A percentile compares a stretch with the other conserved stretches of the same genome.
Evolutionary conservation across 352 stramenopile genomes (phyloP).

Genomic region (Pythium biforme): DNA sequence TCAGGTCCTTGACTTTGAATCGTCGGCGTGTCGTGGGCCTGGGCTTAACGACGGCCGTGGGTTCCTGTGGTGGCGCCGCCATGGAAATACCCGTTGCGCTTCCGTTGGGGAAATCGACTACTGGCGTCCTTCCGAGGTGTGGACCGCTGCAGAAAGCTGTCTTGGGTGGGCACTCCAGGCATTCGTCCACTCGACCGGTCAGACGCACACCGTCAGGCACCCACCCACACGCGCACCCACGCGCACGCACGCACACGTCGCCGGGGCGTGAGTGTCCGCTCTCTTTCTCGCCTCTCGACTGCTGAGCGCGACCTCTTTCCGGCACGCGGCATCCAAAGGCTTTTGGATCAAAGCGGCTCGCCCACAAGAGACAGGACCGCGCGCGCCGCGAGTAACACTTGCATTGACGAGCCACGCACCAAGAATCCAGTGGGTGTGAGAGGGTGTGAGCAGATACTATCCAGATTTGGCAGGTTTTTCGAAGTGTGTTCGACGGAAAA

Average conservation of each 20-base stretch:
- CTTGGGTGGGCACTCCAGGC: background rate
- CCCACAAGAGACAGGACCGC: conserved; percentile 14
- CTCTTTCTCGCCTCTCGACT: conserved; percentile 1
- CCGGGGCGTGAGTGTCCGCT: background rate
- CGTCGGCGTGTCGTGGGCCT: conserved; percentile 6
- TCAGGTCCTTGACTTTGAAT: conserved; percentile 15
- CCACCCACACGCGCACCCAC: background rate
- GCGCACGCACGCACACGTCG: conserved; percentile 2
- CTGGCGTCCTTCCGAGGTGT: background rate
- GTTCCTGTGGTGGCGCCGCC: conserved; percentile 1
- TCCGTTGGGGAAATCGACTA: conserved; percentile 8
- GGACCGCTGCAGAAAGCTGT: background rate
- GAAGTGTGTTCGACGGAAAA: background rate
- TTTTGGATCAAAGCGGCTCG: background rate
- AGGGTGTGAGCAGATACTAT: conserved; percentile 1
- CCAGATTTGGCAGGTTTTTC: background rate
- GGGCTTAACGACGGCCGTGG: background rate
- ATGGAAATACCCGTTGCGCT: background rate
- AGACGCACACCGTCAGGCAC: background rate
- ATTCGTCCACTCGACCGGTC: background rate
- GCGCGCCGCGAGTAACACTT: conserved; percentile 16
- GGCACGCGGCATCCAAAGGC: too few relatives aligned
- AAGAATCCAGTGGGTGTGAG: conserved; percentile 14
- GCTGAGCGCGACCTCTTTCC: too few relatives aligned
- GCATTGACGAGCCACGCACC: conserved; percentile 15